Conservation (phyloP, 2,329 filamentous ascomycete genomes). For the Gaeumannomyces sp. region DNA sequence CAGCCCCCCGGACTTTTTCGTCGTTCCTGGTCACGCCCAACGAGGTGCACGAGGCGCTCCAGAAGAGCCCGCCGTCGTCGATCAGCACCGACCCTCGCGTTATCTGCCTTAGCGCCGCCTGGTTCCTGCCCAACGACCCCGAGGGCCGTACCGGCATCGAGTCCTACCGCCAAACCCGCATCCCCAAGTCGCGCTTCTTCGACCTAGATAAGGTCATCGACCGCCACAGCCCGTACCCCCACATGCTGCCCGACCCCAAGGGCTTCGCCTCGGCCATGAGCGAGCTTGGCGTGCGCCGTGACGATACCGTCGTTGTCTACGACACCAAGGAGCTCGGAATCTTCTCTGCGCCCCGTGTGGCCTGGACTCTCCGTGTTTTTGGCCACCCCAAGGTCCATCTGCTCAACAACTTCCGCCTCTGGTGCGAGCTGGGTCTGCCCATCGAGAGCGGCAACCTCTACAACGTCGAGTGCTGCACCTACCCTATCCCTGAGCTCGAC, state of each 20-base stretch:
- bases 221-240: conserved; percentile 80
- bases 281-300: conserved; percentile 74
- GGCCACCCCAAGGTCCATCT: conserved; percentile 85
- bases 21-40: conserved; percentile 82
- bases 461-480: conserved; percentile 58
- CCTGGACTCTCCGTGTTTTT: conserved; percentile 87
- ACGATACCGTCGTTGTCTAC: conserved; percentile 91
- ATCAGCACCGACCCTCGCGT: conserved; percentile 78
- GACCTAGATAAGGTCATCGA: conserved; percentile 90
- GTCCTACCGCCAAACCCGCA: conserved; percentile 74
- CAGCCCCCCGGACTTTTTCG: conserved; percentile 49
- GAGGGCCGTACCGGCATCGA: conserved; percentile 68
- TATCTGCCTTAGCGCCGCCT: conserved; percentile 84
- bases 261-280: conserved; percentile 85
- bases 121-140: conserved; percentile 89
- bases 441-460: conserved; percentile 74
- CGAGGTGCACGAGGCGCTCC: conserved; percentile 74
- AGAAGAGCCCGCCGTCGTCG: conserved; percentile 71
- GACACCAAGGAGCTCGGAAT: conserved; percentile 88
- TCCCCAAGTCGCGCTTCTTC: conserved; percentile 90
- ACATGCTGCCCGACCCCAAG: conserved; percentile 87
- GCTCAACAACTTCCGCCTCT: conserved; percentile 93
- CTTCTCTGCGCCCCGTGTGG: conserved; percentile 88
- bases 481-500: conserved; percentile 57
- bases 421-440: conserved; percentile 77